phyloP scores from a whole-genome alignment of 179 eudicot species.

The Actinidia arguta region DNA sequence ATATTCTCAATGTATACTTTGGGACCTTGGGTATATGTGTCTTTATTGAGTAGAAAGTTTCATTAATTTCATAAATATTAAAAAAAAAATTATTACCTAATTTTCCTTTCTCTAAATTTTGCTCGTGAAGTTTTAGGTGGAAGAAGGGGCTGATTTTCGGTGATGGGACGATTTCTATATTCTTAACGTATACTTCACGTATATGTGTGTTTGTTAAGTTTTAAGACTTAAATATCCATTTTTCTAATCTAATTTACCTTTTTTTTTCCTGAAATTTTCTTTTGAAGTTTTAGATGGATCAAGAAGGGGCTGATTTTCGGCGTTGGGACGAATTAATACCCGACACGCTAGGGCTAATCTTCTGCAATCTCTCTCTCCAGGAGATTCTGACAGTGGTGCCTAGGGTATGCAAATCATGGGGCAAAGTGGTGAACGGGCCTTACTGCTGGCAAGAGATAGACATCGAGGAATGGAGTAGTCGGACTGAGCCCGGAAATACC shows the following conservation, averaged over 20 bases:
- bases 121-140: no score
- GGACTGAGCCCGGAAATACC: slow-evolving; percentile 41
- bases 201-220: background rate
- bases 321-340: slow-evolving; percentile 80
- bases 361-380: slow-evolving; percentile 55
- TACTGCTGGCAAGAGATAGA: slow-evolving; percentile 87
- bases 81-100: no score
- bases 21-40: no score
- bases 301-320: slow-evolving; percentile 41
- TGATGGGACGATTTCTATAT: background rate
- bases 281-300: slow-evolving; percentile 40
- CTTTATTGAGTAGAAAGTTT: no score
- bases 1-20: no score
- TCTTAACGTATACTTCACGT: background rate
- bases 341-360: slow-evolving; percentile 71
- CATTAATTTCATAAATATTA: no score
- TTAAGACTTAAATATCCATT: background rate
- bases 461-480: slow-evolving; percentile 70
- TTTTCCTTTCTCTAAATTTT: no score
- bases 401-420: slow-evolving; percentile 80
- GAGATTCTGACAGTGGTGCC: slow-evolving; percentile 71
- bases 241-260: background rate
- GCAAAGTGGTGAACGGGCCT: slow-evolving; percentile 67
- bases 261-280: background rate
- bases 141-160: no score